These are phyloP conservation scores for Penium margaritaceum DNA, from an alignment of 139 green algal genomes.

Conservation along the genomic window DNA sequence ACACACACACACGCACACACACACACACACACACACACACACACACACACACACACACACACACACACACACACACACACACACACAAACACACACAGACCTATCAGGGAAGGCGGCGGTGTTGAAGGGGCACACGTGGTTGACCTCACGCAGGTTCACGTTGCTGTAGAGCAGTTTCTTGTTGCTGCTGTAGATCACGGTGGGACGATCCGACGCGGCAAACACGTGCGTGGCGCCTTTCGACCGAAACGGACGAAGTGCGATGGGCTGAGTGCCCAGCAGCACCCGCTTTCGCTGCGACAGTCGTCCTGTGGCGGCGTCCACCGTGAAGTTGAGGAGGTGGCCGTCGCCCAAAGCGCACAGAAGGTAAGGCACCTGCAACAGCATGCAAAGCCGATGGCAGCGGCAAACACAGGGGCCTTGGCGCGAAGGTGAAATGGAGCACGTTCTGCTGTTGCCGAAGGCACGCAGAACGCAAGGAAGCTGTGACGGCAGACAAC, in stretches of 20 bases:
- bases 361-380: slow-evolving; percentile 66
- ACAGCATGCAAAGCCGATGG: no score
- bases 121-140: slow-evolving; percentile 55
- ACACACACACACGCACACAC: not conserved
- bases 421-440: no score
- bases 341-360: slow-evolving; percentile 71
- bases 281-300: slow-evolving; percentile 70
- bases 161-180: slow-evolving; percentile 92
- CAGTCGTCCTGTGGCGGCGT: slow-evolving; percentile 41
- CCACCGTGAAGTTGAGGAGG: slow-evolving; percentile 50
- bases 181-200: slow-evolving; percentile 82
- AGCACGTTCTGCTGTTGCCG: no score
- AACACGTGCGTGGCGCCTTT: slow-evolving; percentile 71
- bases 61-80: not conserved
- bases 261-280: slow-evolving; percentile 86
- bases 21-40: not conserved
- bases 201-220: slow-evolving; percentile 85
- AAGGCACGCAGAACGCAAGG: no score
- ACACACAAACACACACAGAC: not conserved
- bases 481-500: no score
- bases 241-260: slow-evolving; percentile 63
- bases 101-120: slow-evolving; percentile 49
- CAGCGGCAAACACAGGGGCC: no score
- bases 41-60: not conserved
- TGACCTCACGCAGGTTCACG: slow-evolving; percentile 85